phyloP scores from a whole-genome alignment of 2,329 filamentous ascomycete species.

The Pezicula carpinea region DNA sequence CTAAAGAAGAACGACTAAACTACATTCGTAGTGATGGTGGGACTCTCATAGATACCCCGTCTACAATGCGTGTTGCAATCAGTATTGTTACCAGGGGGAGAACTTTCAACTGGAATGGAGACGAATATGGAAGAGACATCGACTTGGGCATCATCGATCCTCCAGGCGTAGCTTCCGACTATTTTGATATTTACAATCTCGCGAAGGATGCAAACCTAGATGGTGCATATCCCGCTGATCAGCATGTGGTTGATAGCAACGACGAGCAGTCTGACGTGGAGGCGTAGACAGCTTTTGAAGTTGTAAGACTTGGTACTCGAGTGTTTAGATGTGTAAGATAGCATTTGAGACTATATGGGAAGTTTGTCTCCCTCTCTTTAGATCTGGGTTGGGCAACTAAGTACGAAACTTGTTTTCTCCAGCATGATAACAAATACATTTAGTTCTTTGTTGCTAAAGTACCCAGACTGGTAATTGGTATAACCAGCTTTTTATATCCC shows the following conservation, averaged over 20 bases:
- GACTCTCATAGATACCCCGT: slow-evolving; percentile 20
- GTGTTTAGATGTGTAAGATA: no score
- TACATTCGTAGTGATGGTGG: slow-evolving; percentile 19
- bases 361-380: no score
- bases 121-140: background rate
- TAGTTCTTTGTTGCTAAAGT: no score
- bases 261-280: background rate
- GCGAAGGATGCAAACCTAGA: background rate
- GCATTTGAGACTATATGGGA: no score
- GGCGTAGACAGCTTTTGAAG: no score
- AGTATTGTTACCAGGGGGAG: background rate
- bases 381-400: no score
- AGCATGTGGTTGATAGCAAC: background rate
- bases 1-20: slow-evolving; percentile 22
- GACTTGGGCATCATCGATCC: background rate
- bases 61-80: slow-evolving; percentile 13
- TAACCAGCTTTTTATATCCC: no score
- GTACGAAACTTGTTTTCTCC: no score
- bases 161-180: background rate
- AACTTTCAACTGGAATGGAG: background rate
- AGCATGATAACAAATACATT: no score
- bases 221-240: background rate
- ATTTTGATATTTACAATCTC: background rate
- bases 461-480: no score
- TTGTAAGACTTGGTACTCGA: no score